Base-by-base conservation (phyloP, 2,329 filamentous ascomycete genomes). In the Penicillium oxalicum region DNA sequence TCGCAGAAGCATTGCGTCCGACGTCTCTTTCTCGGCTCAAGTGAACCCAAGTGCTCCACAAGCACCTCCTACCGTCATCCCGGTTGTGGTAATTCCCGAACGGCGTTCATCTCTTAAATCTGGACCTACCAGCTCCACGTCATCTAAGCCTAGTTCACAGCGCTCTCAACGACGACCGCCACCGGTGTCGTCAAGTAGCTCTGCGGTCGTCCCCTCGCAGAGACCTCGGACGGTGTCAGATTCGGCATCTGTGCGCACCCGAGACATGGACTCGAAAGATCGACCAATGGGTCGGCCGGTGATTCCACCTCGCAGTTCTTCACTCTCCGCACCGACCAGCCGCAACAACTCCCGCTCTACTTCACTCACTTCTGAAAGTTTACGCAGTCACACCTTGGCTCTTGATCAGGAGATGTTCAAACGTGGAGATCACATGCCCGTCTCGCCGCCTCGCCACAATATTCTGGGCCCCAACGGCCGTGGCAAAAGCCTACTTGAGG, bases 21-120 rank as follows among this genome's bases (percentile, higher is more conserved):
- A 73, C 40, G 58, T 68, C 11, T 70, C 71, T 5, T 61, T 65
- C 43, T 63, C 69, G 9, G 55, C 60, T 26, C 66, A 62, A 48
- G 58, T 64, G 9, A 59, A 58, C 4, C 61, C 64, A n/a, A 66
- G 52, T 46, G 58, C 51, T 25, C 56, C 59, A 36, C 63, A 61
- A 12, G 56, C 57, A 11, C 60, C 62, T 25, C 59, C 66, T 11
- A 73, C 76, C 47, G 61, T 71, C 7, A 73, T 74, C 41, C 70
- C 70, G 7, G 74, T 76, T 33, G 70, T 75, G 26, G 72, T 76
- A 18, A 72, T 76, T 46, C 74, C 74, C 1, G 65, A 76, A 52
- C 64, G 74, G 50, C 66, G 58, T 28, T 75, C 74, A 5, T 76
- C 74, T 18, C 58, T 76, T 13, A 66, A 62, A 37, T 69, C 72